A percentile compares a stretch with the other conserved stretches of the same genome.
Evolutionary conservation across 78 protist species (phyloP).

Genomic region (Diacronema lutheri): DNA sequence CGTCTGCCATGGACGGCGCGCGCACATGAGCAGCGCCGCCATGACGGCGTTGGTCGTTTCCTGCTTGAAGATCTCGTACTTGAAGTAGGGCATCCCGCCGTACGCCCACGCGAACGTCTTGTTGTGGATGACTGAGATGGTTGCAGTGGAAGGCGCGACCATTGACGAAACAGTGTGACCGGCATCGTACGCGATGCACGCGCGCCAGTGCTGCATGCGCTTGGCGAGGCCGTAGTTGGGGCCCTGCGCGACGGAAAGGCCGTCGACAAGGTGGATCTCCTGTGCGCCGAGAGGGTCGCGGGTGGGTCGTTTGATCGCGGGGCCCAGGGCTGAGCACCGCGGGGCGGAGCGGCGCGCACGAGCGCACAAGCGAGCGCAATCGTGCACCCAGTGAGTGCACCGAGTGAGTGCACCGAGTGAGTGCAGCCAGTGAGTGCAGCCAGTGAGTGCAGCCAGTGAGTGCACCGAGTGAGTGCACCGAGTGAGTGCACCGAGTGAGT

Average conservation of each 20-base stretch:
- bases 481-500: no score
- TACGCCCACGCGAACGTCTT: slow-evolving; percentile 54
- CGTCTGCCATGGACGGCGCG: no score
- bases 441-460: no score
- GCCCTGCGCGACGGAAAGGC: slow-evolving; percentile 44
- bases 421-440: no score
- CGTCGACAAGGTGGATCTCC: background rate
- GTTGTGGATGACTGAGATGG: slow-evolving; percentile 55
- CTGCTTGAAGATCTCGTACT: slow-evolving; percentile 53
- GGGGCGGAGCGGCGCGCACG: no score
- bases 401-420: no score
- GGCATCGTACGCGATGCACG: background rate
- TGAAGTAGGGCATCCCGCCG: slow-evolving; percentile 52
- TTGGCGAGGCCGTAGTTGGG: slow-evolving; percentile 75
- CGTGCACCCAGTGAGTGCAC: no score
- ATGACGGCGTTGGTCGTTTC: slow-evolving; percentile 59
- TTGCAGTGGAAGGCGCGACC: slow-evolving; percentile 38
- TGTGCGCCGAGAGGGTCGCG: no score
- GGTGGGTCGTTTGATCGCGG: no score
- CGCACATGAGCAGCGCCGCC: slow-evolving; percentile 45
- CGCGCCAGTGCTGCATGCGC: slow-evolving; percentile 74
- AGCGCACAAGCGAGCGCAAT: no score
- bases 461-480: no score
- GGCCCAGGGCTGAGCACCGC: no score
- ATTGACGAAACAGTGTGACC: slow-evolving; percentile 6